phyloP scores from a whole-genome alignment of 805 yeast genomes.

The Ogataea methylovora region DNA sequence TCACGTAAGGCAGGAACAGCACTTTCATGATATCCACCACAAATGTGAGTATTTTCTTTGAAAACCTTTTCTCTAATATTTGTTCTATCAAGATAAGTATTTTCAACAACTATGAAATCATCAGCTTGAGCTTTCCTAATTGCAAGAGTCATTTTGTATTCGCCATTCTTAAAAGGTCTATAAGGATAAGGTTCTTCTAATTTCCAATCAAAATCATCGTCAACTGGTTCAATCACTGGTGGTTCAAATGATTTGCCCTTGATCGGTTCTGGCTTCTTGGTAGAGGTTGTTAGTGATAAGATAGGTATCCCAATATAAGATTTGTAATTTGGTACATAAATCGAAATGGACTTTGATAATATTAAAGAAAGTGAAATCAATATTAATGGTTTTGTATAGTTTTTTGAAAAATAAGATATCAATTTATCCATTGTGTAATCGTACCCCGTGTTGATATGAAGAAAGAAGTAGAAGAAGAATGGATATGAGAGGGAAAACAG shows the following conservation, averaged over 20 bases:
- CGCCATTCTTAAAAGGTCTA: slow-evolving; percentile 40
- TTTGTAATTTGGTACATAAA: no score
- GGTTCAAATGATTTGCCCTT: slow-evolving; percentile 4
- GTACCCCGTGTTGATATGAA: no score
- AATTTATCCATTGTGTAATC: no score
- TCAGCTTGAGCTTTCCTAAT: slow-evolving; percentile 38
- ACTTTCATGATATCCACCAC: slow-evolving; percentile 25
- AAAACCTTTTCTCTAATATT: slow-evolving; percentile 29
- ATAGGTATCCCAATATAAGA: no score
- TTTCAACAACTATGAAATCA: slow-evolving; percentile 56
- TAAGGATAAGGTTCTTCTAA: slow-evolving; percentile 33
- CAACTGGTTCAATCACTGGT: slow-evolving; percentile 24
- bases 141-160: slow-evolving; percentile 59
- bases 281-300: no score
- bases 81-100: slow-evolving; percentile 44
- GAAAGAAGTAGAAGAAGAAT: no score
- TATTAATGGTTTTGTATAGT: no score
- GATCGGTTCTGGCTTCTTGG: no score
- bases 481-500: no score
- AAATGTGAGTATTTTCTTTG: slow-evolving; percentile 23
- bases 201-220: slow-evolving; percentile 35
- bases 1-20: slow-evolving; percentile 35
- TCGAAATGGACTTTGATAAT: no score
- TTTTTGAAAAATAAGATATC: no score
- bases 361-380: no score